Conservation (phyloP, 2,329 filamentous ascomycete species). For the Trichoderma afroharzianum region DNA sequence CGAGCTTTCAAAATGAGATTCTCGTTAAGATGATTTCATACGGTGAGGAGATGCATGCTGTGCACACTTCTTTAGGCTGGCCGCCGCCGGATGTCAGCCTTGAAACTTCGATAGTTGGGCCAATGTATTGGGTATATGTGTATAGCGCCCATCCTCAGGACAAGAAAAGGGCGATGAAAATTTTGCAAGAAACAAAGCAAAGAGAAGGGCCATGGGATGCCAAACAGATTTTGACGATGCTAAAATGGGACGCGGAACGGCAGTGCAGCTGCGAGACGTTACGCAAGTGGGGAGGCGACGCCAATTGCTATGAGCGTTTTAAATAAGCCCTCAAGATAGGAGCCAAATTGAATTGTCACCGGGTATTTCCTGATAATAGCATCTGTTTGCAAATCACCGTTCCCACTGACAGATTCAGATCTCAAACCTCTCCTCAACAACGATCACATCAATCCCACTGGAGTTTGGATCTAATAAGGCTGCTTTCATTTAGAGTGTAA, state of each 20-base stretch:
- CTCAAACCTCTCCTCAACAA: too few species aligned
- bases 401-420: too few species aligned
- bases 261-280: neutral
- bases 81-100: neutral
- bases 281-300: neutral
- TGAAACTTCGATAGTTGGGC: neutral
- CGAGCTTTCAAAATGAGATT: neutral
- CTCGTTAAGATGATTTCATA: neutral
- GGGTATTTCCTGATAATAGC: too few species aligned
- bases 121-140: neutral
- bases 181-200: neutral
- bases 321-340: neutral
- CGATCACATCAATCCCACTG: too few species aligned
- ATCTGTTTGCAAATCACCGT: too few species aligned
- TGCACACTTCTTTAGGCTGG: neutral
- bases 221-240: neutral
- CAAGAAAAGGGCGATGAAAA: neutral
- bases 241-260: neutral
- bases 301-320: neutral
- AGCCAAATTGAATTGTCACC: neutral
- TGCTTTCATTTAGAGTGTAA: too few species aligned
- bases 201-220: neutral
- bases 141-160: neutral
- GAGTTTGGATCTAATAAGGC: too few species aligned
- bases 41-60: neutral